Base-by-base conservation (phyloP, 164 flowering plant genomes). In the Chimonanthus praecox region DNA sequence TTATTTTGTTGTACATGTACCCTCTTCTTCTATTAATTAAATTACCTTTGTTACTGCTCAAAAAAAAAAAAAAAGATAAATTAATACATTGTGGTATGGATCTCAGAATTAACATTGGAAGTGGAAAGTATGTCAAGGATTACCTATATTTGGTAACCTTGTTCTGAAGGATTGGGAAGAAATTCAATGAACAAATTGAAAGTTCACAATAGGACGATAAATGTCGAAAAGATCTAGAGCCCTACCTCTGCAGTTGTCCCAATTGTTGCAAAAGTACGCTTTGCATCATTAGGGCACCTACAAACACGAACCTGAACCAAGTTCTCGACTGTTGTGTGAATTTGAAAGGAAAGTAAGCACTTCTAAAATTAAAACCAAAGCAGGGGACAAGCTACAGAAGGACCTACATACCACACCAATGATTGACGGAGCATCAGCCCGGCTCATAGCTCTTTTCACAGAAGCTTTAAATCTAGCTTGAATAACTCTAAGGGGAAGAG, bases 181-280 rank as follows among this genome's bases (percentile, higher is more conserved):
- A 33, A 33, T 33, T 33, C 33, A 33, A 33, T 33, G 33, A 33
- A 33, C 33, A 33, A 33, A 33, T 33, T 33, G 33, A 33, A 33
- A 33, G 33, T 33, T 33, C 33, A 33, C 33, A 33, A 33, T 48
- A 47, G 54, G 45, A 66, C 0, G 13, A 68, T 20, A 18, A 68
- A n/a, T 21, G 43, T 68, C 70, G 11, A 68, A 68, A 47, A 49
- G 9, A 10, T 18, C 66, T 6, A 49, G 21, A 20, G 9, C 44
- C 54, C 74, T 80, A 95, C 98, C 97, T 95, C 98, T 9, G 98
- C 99, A 72, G 98, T 95, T 45, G 98, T 90, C 73, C 99, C 99
- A 71, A 84, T 78, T 18, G 72, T 79, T 72, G 93, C 85, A 81
- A 84, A 79, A 49, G 58, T 82, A 49, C 79, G 10, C 51, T 81